These are phyloP conservation scores for Erysimum cheiranthoides DNA, from an alignment of 345 rosid genomes.

Conservation along the genomic window DNA sequence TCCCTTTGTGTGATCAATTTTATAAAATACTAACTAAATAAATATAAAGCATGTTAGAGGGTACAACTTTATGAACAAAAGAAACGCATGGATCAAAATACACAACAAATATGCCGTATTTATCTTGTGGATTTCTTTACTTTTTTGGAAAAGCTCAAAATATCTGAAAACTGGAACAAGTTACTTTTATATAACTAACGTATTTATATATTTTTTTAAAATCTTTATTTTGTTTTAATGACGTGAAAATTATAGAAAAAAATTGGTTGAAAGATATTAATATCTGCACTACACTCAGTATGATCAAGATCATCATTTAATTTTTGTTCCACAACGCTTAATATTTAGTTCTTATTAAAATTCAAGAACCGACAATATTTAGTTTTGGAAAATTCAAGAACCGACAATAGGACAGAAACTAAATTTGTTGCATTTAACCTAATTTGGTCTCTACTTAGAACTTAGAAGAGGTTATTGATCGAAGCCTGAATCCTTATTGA, in stretches of 20 bases:
- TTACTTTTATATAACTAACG: background rate
- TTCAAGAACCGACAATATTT: no score
- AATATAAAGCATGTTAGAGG: background rate
- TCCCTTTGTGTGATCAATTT: background rate
- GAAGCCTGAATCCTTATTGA: no score
- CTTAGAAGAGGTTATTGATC: no score
- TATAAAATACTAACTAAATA: background rate
- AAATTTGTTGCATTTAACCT: no score
- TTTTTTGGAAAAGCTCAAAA: background rate
- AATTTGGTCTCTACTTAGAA: no score
- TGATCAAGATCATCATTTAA: background rate
- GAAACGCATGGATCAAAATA: background rate
- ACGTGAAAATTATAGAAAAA: background rate
- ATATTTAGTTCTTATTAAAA: no score
- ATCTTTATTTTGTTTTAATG: background rate
- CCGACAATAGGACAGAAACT: no score
- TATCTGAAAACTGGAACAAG: background rate
- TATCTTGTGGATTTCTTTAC: background rate
- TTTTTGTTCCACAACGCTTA: no score
- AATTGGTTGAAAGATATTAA: background rate
- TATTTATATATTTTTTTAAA: background rate
- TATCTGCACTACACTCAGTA: background rate
- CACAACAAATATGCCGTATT: background rate
- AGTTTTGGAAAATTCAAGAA: no score
- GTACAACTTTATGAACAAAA: background rate